Base-by-base conservation (phyloP, 805 yeast species). In the Pichia occidentalis region DNA sequence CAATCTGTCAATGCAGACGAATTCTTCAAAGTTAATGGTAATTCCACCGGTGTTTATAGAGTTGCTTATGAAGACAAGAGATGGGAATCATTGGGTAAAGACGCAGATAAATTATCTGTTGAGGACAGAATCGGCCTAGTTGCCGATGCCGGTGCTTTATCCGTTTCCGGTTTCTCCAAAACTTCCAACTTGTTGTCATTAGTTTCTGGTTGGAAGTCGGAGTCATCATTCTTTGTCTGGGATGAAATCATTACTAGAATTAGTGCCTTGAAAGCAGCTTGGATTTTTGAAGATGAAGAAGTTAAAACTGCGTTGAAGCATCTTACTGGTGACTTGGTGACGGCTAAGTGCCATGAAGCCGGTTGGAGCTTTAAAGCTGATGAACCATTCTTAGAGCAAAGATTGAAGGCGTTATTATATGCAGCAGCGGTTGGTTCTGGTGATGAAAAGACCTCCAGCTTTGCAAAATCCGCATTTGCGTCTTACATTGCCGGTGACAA, bases 291-390 rank as follows among this genome's bases (percentile, higher is more conserved):
- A 48, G 60, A 62, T 34, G 59, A 57, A 27, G 48, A 50, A 14
- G 47, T 61, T 13, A 51, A 52, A 13, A 36, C 49, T 12, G 60
- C 58, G 6, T 55, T 70, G 37, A 54, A 53, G 10, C 43, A 50
- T 4, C 67, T 71, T 37, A 51, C 50, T 38, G 57, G 43, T 33
- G 54, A 48, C 5, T 40, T 57, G 28, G 60, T 56, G 17, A 19
- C 48, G 17, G 50, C 42, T 7, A 56, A 49, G 34, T 45, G 50
- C 21, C 57, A 57, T 55, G 77, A 74, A 20, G 70, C 81, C 20
- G 84, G 92, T n/a, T 95, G 87, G 67, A 74, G 82, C 12, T 90
- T 80, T 52, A 75, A 85, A 45, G 94, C 95, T 10, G 75, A 81
- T 33, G 97, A 90, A 31, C 42, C 61, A 12, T 54, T 56, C 53